phyloP scores from a whole-genome alignment of 192 early-diverging fungal species.

The Spizellomyces punctatus region DNA sequence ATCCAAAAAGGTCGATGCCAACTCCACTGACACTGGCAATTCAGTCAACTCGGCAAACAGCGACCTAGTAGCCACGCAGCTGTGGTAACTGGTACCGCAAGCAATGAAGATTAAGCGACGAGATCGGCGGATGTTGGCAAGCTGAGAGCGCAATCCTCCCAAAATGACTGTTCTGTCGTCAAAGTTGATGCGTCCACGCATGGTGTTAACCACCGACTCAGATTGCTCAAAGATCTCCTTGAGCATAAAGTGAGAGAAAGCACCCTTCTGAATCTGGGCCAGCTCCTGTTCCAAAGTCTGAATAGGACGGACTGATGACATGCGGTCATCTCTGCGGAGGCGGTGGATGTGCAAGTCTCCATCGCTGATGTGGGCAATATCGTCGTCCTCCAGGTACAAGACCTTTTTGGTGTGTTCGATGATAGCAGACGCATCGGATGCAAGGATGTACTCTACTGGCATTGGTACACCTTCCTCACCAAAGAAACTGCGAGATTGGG shows the following conservation, averaged over 20 bases:
- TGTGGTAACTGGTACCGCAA: slow-evolving; percentile 64
- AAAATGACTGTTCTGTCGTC: slow-evolving; percentile 53
- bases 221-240: slow-evolving; percentile 70
- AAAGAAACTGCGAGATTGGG: slow-evolving; percentile 61
- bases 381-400: slow-evolving; percentile 68
- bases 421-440: slow-evolving; percentile 67
- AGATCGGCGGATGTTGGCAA: slow-evolving; percentile 62
- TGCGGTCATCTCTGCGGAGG: slow-evolving; percentile 54
- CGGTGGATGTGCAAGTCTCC: slow-evolving; percentile 71
- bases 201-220: slow-evolving; percentile 68
- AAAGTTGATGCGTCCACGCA: slow-evolving; percentile 69
- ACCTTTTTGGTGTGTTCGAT: slow-evolving; percentile 73
- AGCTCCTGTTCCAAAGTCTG: slow-evolving; percentile 63
- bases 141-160: slow-evolving; percentile 57
- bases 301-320: slow-evolving; percentile 59
- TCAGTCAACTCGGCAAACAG: slow-evolving; percentile 65
- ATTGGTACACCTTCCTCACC: slow-evolving; percentile 55
- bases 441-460: slow-evolving; percentile 66
- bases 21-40: slow-evolving; percentile 60
- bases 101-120: slow-evolving; percentile 63
- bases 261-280: slow-evolving; percentile 62
- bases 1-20: slow-evolving; percentile 61
- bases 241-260: slow-evolving; percentile 64
- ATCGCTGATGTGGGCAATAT: slow-evolving; percentile 65
- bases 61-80: slow-evolving; percentile 57